phyloP scores from a whole-genome alignment of 331 rosid species.

The Arachis monticola region DNA sequence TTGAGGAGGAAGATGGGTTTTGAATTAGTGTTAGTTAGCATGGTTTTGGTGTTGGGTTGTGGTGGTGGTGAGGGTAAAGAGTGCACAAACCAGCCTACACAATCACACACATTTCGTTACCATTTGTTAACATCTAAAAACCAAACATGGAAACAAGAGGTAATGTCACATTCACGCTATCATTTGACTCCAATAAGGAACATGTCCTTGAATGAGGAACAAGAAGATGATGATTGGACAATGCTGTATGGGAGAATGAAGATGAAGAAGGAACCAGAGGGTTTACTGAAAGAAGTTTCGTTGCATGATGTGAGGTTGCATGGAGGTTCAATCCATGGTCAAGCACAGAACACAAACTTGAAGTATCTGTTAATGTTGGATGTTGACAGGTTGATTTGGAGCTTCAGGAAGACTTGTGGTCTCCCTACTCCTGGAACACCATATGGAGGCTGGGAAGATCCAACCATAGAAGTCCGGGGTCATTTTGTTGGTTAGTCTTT shows the following conservation, averaged over 20 bases:
- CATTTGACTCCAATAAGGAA: conserved; percentile 65
- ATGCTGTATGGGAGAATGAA: conserved; percentile 56
- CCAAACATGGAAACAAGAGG: conserved; percentile 54
- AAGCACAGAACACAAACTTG: conserved; percentile 68
- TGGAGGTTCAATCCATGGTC: conserved; percentile 50
- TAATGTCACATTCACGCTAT: conserved; percentile 54
- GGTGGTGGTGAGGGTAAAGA: conserved; percentile 45
- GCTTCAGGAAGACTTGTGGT: conserved; percentile 71
- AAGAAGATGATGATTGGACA: conserved; percentile 50
- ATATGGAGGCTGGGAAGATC: conserved; percentile 69
- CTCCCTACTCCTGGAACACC: conserved; percentile 65
- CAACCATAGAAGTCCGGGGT: conserved; percentile 64
- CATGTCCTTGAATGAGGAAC: conserved; percentile 48
- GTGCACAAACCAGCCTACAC: conserved; percentile 61
- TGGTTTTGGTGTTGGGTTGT: conserved; percentile 37
- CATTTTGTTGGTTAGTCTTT: conserved; percentile 75
- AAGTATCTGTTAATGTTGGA: conserved; percentile 68
- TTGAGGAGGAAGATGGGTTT: conserved; percentile 38
- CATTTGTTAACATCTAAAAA: conserved; percentile 51
- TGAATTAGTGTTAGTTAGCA: conserved; percentile 29
- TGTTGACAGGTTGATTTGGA: conserved; percentile 72
- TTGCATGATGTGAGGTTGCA: conserved; percentile 67
- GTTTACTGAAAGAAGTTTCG: conserved; percentile 60
- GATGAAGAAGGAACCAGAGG: conserved; percentile 40
- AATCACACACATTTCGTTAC: conserved; percentile 58